These are phyloP conservation scores for Saussurea involucrata DNA, from an alignment of 129 eudicot genomes.

Conservation along the genomic window DNA sequence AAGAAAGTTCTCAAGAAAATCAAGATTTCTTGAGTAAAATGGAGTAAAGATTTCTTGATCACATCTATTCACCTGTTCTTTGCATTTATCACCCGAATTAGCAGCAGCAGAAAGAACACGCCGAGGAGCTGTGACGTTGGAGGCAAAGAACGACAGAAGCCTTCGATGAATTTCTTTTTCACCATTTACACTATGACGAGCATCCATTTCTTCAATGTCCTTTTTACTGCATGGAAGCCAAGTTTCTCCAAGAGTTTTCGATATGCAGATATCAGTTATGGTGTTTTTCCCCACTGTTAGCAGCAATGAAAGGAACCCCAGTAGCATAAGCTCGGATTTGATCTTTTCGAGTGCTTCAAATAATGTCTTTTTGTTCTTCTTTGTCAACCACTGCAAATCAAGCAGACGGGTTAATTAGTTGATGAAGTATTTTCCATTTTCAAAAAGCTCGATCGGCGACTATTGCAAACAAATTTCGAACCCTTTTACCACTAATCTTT, in stretches of 20 bases:
- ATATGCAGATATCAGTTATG: conserved; percentile 51
- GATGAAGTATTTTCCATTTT: background rate
- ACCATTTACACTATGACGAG: conserved; percentile 6
- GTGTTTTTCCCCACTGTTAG: conserved; percentile 36
- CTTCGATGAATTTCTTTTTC: conserved; percentile 14
- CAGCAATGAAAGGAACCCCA: conserved; percentile 57
- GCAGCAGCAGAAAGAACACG: conserved; percentile 37
- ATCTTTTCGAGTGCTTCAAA: conserved; percentile 58
- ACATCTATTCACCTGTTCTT: conserved; percentile 34
- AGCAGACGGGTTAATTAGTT: conserved; percentile 2
- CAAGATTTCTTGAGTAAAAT: background rate
- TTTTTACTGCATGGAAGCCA: conserved; percentile 61
- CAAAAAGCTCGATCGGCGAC: background rate
- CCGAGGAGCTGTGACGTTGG: conserved; percentile 3
- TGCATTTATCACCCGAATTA: conserved; percentile 40
- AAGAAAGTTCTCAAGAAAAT: too few relatives aligned
- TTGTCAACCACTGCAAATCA: conserved; percentile 45
- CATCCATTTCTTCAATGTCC: conserved; percentile 24
- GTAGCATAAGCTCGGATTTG: conserved; percentile 61
- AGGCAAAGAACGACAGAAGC: conserved; percentile 22
- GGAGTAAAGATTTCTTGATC: background rate
- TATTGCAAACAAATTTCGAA: background rate
- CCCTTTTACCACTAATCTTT: background rate
- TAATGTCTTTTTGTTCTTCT: conserved; percentile 42
- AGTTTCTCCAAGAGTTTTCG: conserved; percentile 36